A percentile compares a stretch with the other conserved stretches of the same genome.
These are phyloP conservation scores for Apodospora peruviana DNA, from an alignment of 495 filamentous ascomycete species.

Conservation along the genomic window DNA sequence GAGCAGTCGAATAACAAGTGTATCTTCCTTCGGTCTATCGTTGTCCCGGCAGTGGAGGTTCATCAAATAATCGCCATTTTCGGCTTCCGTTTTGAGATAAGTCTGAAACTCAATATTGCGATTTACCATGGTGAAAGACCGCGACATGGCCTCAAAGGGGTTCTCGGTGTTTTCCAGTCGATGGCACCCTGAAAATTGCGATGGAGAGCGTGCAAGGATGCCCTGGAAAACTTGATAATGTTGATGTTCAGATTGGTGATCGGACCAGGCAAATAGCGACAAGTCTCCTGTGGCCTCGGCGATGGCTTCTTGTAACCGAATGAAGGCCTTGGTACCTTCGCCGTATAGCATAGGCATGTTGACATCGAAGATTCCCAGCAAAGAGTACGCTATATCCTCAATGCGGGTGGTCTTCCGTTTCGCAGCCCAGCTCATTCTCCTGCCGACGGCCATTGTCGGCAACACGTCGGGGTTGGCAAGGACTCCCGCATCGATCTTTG, in stretches of 20 bases:
- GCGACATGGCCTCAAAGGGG: neutral
- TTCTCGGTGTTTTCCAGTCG: neutral
- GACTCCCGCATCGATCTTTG: neutral
- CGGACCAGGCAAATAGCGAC: neutral
- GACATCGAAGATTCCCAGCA: constrained; percentile 19
- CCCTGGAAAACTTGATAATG: neutral
- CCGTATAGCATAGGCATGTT: constrained; percentile 17
- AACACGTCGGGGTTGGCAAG: neutral
- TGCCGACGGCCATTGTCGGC: neutral
- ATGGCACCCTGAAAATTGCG: neutral
- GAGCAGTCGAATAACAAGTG: neutral
- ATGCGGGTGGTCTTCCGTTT: constrained; percentile 4
- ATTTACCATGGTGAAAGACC: neutral
- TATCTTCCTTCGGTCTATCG: neutral
- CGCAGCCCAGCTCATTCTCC: constrained; percentile 14
- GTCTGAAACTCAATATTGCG: neutral
- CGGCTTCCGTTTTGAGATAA: neutral
- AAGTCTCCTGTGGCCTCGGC: neutral
- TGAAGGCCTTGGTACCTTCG: neutral
- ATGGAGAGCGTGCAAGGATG: neutral
- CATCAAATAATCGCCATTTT: neutral
- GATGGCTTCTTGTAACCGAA: neutral
- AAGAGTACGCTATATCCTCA: constrained; percentile 12
- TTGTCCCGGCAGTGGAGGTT: neutral
- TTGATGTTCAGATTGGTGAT: neutral